Percentiles rank a stretch among this genome's conserved stretches.
These are phyloP conservation scores for Akanthomyces muscarius DNA, from an alignment of 2,329 filamentous ascomycete species.

Conservation along the genomic window DNA sequence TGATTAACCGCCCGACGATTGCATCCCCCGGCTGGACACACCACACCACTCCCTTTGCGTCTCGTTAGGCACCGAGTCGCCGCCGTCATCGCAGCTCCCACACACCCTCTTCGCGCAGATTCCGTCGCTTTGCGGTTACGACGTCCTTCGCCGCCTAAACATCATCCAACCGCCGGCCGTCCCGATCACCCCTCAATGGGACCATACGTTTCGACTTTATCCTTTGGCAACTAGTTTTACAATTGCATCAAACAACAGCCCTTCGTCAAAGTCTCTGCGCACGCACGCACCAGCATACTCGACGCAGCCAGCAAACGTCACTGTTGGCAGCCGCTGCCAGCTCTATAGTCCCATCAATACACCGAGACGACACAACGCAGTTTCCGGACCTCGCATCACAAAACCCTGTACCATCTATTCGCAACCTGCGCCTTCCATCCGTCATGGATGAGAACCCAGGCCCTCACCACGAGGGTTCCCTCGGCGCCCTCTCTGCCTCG, in stretches of 20 bases:
- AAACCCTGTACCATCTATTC: background rate
- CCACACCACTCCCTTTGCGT: background rate
- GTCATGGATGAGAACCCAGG: constrained; percentile 39
- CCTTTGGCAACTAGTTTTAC: background rate
- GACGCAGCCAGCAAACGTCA: background rate
- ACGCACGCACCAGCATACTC: background rate
- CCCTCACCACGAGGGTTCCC: constrained; percentile 29
- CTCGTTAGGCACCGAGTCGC: constrained; percentile 16
- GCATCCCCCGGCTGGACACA: background rate
- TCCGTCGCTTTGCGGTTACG: constrained; percentile 5
- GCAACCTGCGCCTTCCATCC: background rate
- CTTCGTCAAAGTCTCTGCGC: background rate
- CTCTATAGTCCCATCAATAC: background rate
- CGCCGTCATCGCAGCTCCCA: constrained; percentile 16
- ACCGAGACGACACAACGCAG: background rate
- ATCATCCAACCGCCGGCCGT: background rate
- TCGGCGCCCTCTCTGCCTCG: constrained; percentile 31
- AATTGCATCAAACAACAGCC: background rate
- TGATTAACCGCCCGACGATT: background rate
- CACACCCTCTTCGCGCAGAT: constrained; percentile 5
- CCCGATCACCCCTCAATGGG: constrained; percentile 3
- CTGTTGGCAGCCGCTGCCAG: constrained; percentile 2
- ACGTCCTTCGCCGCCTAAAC: constrained; percentile 14
- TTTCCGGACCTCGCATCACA: background rate
- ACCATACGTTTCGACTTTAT: background rate